Conservation (phyloP, 495 filamentous ascomycete species). For the Penicillium mononematosum region DNA sequence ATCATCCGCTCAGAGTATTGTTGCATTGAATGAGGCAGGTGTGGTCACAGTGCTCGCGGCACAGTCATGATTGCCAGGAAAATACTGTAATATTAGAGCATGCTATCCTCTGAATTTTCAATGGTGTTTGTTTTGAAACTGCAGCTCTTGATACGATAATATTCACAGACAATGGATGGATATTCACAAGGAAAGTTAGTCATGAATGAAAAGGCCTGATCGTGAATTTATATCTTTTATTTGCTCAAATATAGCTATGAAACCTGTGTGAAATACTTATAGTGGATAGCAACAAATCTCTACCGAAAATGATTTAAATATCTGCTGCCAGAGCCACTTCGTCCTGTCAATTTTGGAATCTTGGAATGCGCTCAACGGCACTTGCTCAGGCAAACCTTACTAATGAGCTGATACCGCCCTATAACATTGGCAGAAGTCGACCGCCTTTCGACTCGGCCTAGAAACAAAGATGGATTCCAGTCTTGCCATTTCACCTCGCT, state of each 20-base stretch:
- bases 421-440: conserved; percentile 1
- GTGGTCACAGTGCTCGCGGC: conserved; percentile 62
- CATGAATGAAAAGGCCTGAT: neutral
- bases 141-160: conserved; percentile 18
- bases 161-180: neutral
- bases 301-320: neutral
- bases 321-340: neutral
- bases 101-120: conserved; percentile 25
- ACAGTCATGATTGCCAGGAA: conserved; percentile 44
- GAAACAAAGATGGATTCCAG: conserved; percentile 11
- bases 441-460: conserved; percentile 24
- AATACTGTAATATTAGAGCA: conserved; percentile 34
- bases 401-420: conserved; percentile 3
- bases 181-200: neutral
- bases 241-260: neutral
- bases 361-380: neutral
- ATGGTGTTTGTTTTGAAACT: conserved; percentile 26
- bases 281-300: neutral
- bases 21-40: conserved; percentile 72
- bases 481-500: conserved; percentile 6
- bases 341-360: neutral
- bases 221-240: neutral
- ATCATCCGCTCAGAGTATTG: conserved; percentile 65
- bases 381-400: neutral
- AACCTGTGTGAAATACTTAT: neutral